phyloP scores from a whole-genome alignment of 805 yeast species.

The Yueomyces sp. region DNA sequence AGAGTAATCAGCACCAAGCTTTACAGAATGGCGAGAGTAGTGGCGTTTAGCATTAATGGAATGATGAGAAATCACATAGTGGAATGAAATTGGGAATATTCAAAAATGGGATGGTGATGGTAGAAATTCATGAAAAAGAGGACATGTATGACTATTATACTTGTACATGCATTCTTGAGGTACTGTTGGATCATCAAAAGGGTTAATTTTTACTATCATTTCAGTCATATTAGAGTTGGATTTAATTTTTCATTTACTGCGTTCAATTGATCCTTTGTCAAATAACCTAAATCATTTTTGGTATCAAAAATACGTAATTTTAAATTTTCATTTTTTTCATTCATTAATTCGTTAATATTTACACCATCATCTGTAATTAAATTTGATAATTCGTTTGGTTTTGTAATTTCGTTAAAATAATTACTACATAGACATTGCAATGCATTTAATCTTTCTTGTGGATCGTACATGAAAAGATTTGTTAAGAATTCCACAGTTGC shows the following conservation, averaged over 20 bases:
- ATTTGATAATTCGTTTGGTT: conserved; percentile 4
- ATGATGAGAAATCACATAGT: too few species aligned
- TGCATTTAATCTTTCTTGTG: conserved; percentile 49
- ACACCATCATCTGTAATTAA: neutral
- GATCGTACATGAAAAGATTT: conserved; percentile 53
- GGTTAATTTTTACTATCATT: too few species aligned
- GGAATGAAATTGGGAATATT: too few species aligned
- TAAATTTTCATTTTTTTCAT: conserved; percentile 7
- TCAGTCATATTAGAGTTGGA: conserved; percentile 5
- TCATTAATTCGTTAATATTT: conserved; percentile 1
- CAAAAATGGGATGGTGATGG: too few species aligned
- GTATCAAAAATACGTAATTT: conserved; percentile 17
- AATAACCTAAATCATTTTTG: conserved; percentile 16
- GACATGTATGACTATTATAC: too few species aligned
- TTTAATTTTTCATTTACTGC: conserved; percentile 14
- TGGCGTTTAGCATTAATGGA: too few species aligned
- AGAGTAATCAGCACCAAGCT: too few species aligned
- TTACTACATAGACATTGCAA: conserved; percentile 21
- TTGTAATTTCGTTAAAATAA: conserved; percentile 21
- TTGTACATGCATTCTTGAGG: too few species aligned
- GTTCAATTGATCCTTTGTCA: conserved; percentile 15
- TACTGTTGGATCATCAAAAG: too few species aligned
- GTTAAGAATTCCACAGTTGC: conserved; percentile 42
- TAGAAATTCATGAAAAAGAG: too few species aligned
- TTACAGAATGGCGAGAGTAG: too few species aligned